Base-by-base conservation (phyloP, 148 eudicot genomes). In the Simmondsia chinensis region DNA sequence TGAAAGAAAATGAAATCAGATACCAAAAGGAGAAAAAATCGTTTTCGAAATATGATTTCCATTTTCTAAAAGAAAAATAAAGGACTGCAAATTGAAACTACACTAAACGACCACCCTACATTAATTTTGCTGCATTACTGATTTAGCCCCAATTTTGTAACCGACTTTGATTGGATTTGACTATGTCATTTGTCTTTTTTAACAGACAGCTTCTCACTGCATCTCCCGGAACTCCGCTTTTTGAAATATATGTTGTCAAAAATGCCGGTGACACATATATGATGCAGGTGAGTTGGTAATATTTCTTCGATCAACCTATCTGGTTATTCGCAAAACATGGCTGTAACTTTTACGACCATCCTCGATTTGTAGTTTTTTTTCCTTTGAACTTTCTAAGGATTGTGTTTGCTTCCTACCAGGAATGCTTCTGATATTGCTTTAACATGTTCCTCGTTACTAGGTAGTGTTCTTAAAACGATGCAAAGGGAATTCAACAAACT, bases 211-310 rank as follows among this genome's bases (percentile, higher is more conserved):
- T 86, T 48, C 72, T 87, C 39, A 64, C 74, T 49, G 82, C 94
- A 53, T 72, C 87, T 64, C 83, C 94, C 22, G 96, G 99, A 68
- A 77, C 89, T 67, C 77, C 94, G 18, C 67, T 93, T 7, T 86
- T 93, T 69, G 99, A 93, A 66, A 77, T 93, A 42, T 93, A 63
- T 67, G 83, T 93, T 57, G 86, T 77, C 36, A 79, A 75, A 67
- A 72, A 78, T 61, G 58, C 45, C 25, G 75, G 80, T 47, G 82
- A 61, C 41, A 58, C 73, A 33, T 93, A 79, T 63, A 44, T 61
- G 39, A 66, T 83, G 87, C 94, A 86, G 91, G 99, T 93, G 44
- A 60, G 54, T 31, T 39, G 15, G 10, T 53, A 1, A 8, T 38
- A 24, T 26, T 42, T 13, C 20, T 10, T 27, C 30, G 1, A 32